These are phyloP conservation scores for Parasarocladium wereldwijsianum DNA, from an alignment of 2,329 filamentous ascomycete species.

Conservation along the genomic window DNA sequence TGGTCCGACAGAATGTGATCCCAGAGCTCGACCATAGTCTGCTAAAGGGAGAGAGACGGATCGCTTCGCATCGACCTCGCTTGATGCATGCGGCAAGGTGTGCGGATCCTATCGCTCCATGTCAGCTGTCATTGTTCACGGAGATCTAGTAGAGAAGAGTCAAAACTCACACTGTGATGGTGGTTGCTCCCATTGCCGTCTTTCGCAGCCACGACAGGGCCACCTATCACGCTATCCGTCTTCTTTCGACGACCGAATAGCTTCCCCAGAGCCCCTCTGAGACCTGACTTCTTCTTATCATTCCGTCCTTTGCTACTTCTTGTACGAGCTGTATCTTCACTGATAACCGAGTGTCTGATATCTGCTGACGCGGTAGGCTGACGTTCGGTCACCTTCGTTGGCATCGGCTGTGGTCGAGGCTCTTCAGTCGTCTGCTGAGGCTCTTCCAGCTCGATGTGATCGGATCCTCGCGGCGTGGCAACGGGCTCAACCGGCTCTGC, in stretches of 20 bases:
- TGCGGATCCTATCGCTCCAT: constrained; percentile 5
- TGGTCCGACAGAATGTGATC: constrained; percentile 45
- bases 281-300: constrained; percentile 40
- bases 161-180: constrained; percentile 34
- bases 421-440: background rate
- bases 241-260: constrained; percentile 46
- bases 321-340: constrained; percentile 14
- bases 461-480: background rate
- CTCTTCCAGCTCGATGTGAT: background rate
- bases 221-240: constrained; percentile 11
- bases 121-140: background rate
- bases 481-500: background rate
- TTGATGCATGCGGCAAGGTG: background rate
- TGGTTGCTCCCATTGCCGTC: constrained; percentile 9
- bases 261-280: constrained; percentile 39
- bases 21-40: constrained; percentile 43
- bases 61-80: constrained; percentile 28
- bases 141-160: background rate
- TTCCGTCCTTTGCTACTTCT: constrained; percentile 16
- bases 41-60: constrained; percentile 44
- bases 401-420: constrained; percentile 1
- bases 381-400: constrained; percentile 1
- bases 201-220: constrained; percentile 7
- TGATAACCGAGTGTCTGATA: constrained; percentile 32
- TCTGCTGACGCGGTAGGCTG: constrained; percentile 18